phyloP scores from a whole-genome alignment of 2,329 filamentous ascomycete genomes.

The Penicillium sp. region DNA sequence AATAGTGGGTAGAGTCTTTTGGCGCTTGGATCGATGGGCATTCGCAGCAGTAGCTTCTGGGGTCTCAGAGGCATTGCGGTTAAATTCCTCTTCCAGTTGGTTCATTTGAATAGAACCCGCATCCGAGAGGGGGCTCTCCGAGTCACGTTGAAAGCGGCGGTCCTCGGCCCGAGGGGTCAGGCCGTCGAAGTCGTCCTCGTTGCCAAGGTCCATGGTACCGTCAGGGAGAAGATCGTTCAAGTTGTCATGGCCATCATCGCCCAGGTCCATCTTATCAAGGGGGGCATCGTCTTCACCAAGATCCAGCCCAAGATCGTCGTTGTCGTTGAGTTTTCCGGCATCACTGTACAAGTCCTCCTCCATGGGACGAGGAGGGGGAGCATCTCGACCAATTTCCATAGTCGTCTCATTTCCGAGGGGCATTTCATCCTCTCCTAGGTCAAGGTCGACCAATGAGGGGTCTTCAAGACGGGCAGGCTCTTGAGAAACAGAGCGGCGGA shows the following conservation, averaged over 20 bases:
- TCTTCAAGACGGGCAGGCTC: slow-evolving; percentile 58
- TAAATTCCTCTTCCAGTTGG: slow-evolving; percentile 49
- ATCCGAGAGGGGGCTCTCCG: slow-evolving; percentile 68
- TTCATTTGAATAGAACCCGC: slow-evolving; percentile 63
- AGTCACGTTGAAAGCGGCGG: slow-evolving; percentile 58
- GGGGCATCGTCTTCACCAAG: slow-evolving; percentile 48
- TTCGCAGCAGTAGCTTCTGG: slow-evolving; percentile 56
- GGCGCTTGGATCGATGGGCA: slow-evolving; percentile 72
- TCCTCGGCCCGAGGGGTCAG: slow-evolving; percentile 50
- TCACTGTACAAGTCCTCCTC: slow-evolving; percentile 55
- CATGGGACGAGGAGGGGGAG: slow-evolving; percentile 62
- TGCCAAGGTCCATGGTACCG: slow-evolving; percentile 52
- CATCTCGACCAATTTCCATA: slow-evolving; percentile 88
- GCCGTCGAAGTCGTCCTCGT: slow-evolving; percentile 58
- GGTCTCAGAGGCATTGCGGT: slow-evolving; percentile 16
- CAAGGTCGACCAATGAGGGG: slow-evolving; percentile 71
- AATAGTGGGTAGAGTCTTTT: slow-evolving; percentile 67
- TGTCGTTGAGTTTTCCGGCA: slow-evolving; percentile 63
- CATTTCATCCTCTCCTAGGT: slow-evolving; percentile 62
- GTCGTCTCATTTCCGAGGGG: slow-evolving; percentile 65
- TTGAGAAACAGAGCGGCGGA: slow-evolving; percentile 47
- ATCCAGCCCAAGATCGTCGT: slow-evolving; percentile 51
- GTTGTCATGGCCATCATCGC: slow-evolving; percentile 49
- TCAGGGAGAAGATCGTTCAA: slow-evolving; percentile 56
- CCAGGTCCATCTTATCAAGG: slow-evolving; percentile 39